Base-by-base conservation (phyloP, 257 asterid genomes). In the Jacaranda copaia region DNA sequence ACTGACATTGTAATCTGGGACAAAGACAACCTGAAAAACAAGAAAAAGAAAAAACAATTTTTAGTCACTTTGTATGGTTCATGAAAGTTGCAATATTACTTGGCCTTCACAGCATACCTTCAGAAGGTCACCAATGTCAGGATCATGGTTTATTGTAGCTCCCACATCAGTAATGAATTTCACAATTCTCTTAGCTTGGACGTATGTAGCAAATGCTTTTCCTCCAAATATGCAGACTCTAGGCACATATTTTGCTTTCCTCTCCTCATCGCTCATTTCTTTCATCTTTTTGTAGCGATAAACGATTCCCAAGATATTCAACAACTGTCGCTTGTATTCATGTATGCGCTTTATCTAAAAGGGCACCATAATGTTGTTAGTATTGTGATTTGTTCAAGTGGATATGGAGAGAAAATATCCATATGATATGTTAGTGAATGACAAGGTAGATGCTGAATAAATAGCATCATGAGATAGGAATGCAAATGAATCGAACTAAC, bases 211-310 rank as follows among this genome's bases (percentile, higher is more conserved):
- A 74, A 88, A 88, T 60, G 91, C 89, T 73, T 88, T 88, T 53
- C 91, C 93, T 18, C 91, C 93, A 77, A 89, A 89, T 76, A 89
- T 81, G 85, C 91, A 89, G 51, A 89, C 93, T 46, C 88, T 76
- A 7, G 91, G 90, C 68, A 83, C 93, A 68, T 63, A 85, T 48
- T 82, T 83, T 15, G 75, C 84, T 63, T 80, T 74, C 77, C 91
- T 81, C 80, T 87, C 89, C 74, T 78, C 80, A 48, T 80, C 66
- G 20, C 81, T 85, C 88, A 87, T 83, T 72, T 87, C 91, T 38
- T 89, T 89, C 89, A 89, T 89, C 86, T 83, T 85, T 82, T 89
- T 87, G 80, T 87, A 89, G 49, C 87, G 90, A 68, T 87, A 87
- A 62, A 87, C 88, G 3, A 85, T 85, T 14, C 89, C 91, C 76